Conservation (phyloP, 176 grass and related monocot genomes). For the Tillandsia fasciculata region DNA sequence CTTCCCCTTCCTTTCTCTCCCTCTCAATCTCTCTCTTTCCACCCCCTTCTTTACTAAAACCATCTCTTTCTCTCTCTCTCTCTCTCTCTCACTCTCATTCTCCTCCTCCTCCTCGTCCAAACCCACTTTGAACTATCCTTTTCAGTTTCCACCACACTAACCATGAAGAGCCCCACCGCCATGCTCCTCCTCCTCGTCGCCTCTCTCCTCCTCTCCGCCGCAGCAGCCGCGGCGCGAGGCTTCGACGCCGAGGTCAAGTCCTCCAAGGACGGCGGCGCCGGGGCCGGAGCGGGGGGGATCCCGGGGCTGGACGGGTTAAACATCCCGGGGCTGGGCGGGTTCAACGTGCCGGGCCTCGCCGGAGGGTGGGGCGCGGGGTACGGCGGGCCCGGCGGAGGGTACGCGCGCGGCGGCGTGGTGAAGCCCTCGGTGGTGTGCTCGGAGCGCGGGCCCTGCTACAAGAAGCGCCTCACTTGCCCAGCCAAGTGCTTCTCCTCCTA, state of each 20-base stretch:
- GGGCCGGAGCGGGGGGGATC: conserved; percentile 16
- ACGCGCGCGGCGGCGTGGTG: conserved; percentile 29
- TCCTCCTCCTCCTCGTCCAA: background rate
- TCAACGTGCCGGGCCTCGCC: conserved; percentile 40
- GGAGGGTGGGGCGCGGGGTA: conserved; percentile 78
- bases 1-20: background rate
- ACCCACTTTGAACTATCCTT: background rate
- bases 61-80: background rate
- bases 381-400: conserved; percentile 22
- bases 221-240: conserved; percentile 25
- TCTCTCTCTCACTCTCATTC: background rate
- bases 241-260: conserved; percentile 1
- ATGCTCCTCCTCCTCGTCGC: conserved; percentile 28
- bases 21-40: conserved; percentile 11
- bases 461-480: conserved; percentile 64
- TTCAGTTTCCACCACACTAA: background rate
- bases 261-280: background rate
- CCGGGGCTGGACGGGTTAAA: conserved; percentile 39
- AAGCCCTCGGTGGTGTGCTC: conserved; percentile 57
- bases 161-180: conserved; percentile 18
- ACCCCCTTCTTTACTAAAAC: background rate
- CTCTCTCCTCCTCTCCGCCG: conserved; percentile 6
- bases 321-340: conserved; percentile 35
- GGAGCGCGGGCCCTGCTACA: conserved; percentile 72
- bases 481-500: conserved; percentile 70